Percentiles rank a stretch among this genome's conserved stretches.
These are phyloP conservation scores for Agaricus sinodeliciosus DNA, from an alignment of 768 basidiomycete species.

Conservation along the genomic window DNA sequence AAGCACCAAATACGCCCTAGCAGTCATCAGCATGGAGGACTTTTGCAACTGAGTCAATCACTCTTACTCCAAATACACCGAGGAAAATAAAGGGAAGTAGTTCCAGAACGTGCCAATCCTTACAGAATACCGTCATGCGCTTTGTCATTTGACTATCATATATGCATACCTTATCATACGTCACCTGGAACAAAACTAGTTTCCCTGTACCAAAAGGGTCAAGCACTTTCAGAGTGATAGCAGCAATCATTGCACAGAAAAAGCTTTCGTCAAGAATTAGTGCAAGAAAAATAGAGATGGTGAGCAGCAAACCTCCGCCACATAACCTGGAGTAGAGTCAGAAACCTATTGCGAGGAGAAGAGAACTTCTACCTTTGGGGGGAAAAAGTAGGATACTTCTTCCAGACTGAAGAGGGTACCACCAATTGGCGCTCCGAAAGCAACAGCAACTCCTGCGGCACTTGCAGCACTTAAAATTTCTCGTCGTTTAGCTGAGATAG, in stretches of 20 bases:
- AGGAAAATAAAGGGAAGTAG: slow-evolving; percentile 79
- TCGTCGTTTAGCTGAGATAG: slow-evolving; percentile 69
- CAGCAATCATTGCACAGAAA: slow-evolving; percentile 97
- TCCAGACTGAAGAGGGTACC: slow-evolving; percentile 91
- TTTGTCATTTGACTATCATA: background rate
- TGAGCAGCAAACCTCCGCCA: slow-evolving; percentile 69
- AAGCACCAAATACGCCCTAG: slow-evolving; percentile 90
- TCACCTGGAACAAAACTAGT: slow-evolving; percentile 86
- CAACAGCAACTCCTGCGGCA: slow-evolving; percentile 95
- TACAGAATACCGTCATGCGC: slow-evolving; percentile 6
- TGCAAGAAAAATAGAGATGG: slow-evolving; percentile 23
- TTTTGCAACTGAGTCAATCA: slow-evolving; percentile 1
- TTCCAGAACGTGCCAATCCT: slow-evolving; percentile 95
- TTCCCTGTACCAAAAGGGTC: slow-evolving; percentile 97
- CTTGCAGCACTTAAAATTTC: slow-evolving; percentile 95
- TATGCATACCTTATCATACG: slow-evolving; percentile 66
- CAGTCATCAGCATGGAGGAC: background rate
- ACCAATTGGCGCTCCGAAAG: slow-evolving; percentile 95
- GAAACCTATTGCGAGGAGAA: background rate
- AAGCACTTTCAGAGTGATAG: slow-evolving; percentile 86
- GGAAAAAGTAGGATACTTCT: slow-evolving; percentile 96
- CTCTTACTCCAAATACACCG: slow-evolving; percentile 80
- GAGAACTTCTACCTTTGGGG: slow-evolving; percentile 60
- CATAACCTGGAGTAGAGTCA: slow-evolving; percentile 55
- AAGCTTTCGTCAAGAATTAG: slow-evolving; percentile 47